Evolutionary conservation across 2,329 filamentous ascomycete species (phyloP), one percentile per base, ranked within the genome.

Genomic region (Chalaropsis thielavioides): DNA sequence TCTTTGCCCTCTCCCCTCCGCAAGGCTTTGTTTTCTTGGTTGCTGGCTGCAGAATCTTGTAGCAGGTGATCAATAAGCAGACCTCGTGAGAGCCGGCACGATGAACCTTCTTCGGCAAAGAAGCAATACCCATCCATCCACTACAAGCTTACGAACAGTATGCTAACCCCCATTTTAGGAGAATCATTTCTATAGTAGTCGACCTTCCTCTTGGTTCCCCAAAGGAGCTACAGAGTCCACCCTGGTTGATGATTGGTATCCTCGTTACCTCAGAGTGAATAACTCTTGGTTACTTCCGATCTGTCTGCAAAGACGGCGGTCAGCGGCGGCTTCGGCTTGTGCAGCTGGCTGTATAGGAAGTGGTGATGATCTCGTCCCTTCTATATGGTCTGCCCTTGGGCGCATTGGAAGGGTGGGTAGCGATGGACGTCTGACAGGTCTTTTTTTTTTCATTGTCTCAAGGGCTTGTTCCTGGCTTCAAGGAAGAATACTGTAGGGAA

Each of bases 111-210:
- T 8, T n/a, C 54, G 31, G 51, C 27, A 13, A 56, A 35, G 27
- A 58, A 7, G n/a, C 15, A n/a, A 27, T 13, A n/a, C 54, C 24
- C 6, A 17, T 5, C 17, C 13, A n/a, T 31, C 17, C 27, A 35
- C 4, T 35, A 56, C 24, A n/a, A 4, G 19, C 5, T 38, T 19
- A 5, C 7, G 11, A 8, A 58, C n/a, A 38, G 27, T 27, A 3
- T 58, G 54, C 54, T 58, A 58, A 58, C 54, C 27, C 54, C 54
- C 24, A 35, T 38, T 38, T 0, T 7, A 80, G 75, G 77, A 90
- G 89, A 92, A 92, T 92, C 89, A 90, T 89, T 95, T 95, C 88
- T 95, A 92, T 90, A 96, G 90, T 92, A 86, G 82, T 89, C 85
- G 85, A 91, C 87, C 83, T 63, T 81, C 82, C 85, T 90, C 89